Base-by-base conservation (phyloP, 495 filamentous ascomycete genomes). In the Xylaria acuta region DNA sequence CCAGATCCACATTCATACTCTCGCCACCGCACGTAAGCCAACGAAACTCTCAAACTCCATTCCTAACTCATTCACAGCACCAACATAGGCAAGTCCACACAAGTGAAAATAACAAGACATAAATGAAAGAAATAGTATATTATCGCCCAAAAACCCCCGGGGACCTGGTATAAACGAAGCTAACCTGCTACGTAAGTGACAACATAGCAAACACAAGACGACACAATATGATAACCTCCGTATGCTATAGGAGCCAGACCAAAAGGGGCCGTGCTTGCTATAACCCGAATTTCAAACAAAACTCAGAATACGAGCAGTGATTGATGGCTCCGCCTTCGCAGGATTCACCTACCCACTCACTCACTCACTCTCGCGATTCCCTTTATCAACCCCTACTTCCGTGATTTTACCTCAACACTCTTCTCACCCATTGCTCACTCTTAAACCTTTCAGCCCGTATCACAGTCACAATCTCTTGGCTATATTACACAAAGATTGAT, bases 201-300 rank as follows among this genome's bases (percentile, higher is more conserved):
- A n/a, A n/a, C n/a, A n/a, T n/a, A n/a, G n/a, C n/a, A n/a, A n/a
- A n/a, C n/a, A n/a, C n/a, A 12, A 40, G 25, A 8, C 22, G 22
- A 56, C 25, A 56, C 53, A 32, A 27, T 18, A n/a, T n/a, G 20
- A n/a, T n/a, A 11, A 65, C 9, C 11, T 36, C 32, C 27, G 16
- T 66, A 66, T 66, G 64, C n/a, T 53, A 53, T 32, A 32, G 4
- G 53, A 56, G 20, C 41, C 20, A 27, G 54, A 59, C 41, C 25
- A 69, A 41, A 27, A 20, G 22, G 62, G 3, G 25, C 22, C 43
- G 51, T 58, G 30, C 32, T 25, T 56, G 53, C 25, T 49, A 67
- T 45, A 59, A 45, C 70, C 43, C 34, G 62, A 36, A 49, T 64
- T 7, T 47, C 62, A 64, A 70, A 70, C 43, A 22, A 49, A 45